Evolutionary conservation across 2,329 filamentous ascomycete genomes (phyloP).

Genomic region (Trichoderma afroharzianum): DNA sequence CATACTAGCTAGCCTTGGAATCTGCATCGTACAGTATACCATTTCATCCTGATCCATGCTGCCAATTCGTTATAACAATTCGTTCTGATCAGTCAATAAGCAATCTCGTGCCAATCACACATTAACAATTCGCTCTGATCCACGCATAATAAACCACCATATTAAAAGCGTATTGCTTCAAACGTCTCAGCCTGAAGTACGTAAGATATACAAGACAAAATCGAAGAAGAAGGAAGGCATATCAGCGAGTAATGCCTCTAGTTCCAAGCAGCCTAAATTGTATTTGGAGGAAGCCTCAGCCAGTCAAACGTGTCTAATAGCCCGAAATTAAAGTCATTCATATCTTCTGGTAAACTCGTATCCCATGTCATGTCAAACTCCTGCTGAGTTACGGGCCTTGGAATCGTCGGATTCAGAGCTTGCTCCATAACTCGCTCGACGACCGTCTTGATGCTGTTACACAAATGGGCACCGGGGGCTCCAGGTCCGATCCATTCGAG

Average conservation of each 20-base stretch:
- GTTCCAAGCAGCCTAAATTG: background rate
- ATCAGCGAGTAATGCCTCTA: background rate
- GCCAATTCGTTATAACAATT: background rate
- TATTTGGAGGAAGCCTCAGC: conserved; percentile 27
- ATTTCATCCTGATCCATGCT: background rate
- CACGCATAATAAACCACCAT: background rate
- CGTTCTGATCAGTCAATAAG: background rate
- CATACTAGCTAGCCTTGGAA: background rate
- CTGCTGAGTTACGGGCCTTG: background rate
- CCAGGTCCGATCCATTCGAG: conserved; percentile 44
- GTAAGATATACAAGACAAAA: background rate
- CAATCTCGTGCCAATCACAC: background rate
- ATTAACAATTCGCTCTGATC: background rate
- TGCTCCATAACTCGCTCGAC: conserved; percentile 47
- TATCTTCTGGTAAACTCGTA: background rate
- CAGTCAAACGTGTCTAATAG: conserved; percentile 49
- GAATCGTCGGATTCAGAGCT: conserved; percentile 24
- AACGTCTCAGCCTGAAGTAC: background rate
- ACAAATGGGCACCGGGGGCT: conserved; percentile 44
- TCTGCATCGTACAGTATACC: background rate
- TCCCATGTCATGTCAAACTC: conserved; percentile 9
- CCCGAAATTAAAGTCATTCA: conserved; percentile 43
- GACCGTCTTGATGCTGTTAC: conserved; percentile 35
- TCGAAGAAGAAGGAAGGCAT: background rate
- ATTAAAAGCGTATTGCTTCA: background rate